These are phyloP conservation scores for Nevesoporus exiguus DNA, from an alignment of 768 basidiomycete species.

Conservation along the genomic window DNA sequence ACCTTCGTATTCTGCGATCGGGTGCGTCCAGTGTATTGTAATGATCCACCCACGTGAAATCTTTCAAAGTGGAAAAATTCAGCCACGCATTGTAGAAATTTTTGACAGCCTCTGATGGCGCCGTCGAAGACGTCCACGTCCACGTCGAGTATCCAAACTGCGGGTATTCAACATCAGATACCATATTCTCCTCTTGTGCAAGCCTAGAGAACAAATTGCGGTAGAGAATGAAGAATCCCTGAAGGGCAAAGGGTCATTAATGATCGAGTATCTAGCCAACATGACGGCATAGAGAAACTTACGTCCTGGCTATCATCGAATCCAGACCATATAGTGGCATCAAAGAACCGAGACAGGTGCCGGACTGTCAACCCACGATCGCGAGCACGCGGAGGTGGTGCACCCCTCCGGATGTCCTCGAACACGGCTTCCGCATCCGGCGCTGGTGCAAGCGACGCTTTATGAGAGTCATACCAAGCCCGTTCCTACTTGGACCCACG, in stretches of 20 bases:
- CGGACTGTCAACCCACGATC: slow-evolving; percentile 78
- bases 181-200: slow-evolving; percentile 65
- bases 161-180: slow-evolving; percentile 57
- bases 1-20: slow-evolving; percentile 82
- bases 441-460: slow-evolving; percentile 72
- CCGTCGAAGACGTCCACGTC: slow-evolving; percentile 56
- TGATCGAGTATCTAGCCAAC: background rate
- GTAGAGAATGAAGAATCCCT: slow-evolving; percentile 92
- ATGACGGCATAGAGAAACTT: slow-evolving; percentile 21
- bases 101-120: slow-evolving; percentile 50
- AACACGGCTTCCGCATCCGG: slow-evolving; percentile 83
- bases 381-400: slow-evolving; percentile 46
- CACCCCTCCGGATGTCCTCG: slow-evolving; percentile 77
- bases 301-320: slow-evolving; percentile 65
- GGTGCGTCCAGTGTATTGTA: slow-evolving; percentile 85
- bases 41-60: slow-evolving; percentile 83
- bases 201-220: slow-evolving; percentile 83
- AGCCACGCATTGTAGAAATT: slow-evolving; percentile 85
- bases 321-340: slow-evolving; percentile 60
- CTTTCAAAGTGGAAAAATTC: slow-evolving; percentile 83
- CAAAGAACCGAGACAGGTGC: slow-evolving; percentile 84
- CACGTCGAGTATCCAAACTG: slow-evolving; percentile 80
- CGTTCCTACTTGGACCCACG: slow-evolving; percentile 68
- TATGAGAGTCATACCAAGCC: slow-evolving; percentile 97
- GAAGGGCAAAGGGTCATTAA: background rate